Percentiles rank a stretch among this genome's conserved stretches.
These are phyloP conservation scores for Sordariomycetes sp. DNA, from an alignment of 2,329 filamentous ascomycete genomes.

Conservation along the genomic window DNA sequence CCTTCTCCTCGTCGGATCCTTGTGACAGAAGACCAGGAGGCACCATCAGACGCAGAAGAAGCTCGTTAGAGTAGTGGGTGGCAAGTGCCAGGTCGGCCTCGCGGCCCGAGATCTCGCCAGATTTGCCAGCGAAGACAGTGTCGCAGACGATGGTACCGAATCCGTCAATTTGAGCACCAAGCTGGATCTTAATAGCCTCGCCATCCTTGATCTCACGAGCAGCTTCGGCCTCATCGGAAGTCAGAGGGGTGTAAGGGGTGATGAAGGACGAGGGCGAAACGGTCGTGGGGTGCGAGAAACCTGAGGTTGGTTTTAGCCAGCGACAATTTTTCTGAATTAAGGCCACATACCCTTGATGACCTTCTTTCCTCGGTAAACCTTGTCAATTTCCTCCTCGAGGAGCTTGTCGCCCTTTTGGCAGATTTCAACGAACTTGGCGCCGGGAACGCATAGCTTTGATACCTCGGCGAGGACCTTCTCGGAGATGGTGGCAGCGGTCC, in stretches of 20 bases:
- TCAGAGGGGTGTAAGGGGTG: constrained; percentile 91
- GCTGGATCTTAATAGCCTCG: constrained; percentile 92
- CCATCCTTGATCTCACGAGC: constrained; percentile 68
- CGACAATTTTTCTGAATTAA: neutral
- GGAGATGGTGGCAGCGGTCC: constrained; percentile 89
- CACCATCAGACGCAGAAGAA: constrained; percentile 82
- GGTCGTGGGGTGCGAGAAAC: constrained; percentile 88
- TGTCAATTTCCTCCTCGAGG: constrained; percentile 83
- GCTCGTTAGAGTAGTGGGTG: constrained; percentile 91
- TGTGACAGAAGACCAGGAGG: constrained; percentile 78
- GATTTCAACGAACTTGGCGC: constrained; percentile 85
- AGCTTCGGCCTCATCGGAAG: constrained; percentile 79
- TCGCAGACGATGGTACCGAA: constrained; percentile 96
- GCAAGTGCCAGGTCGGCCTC: constrained; percentile 82
- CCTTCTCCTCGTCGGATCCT: constrained; percentile 90
- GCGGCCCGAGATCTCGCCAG: constrained; percentile 61
- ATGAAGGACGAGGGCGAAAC: constrained; percentile 90
- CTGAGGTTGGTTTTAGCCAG: constrained; percentile 29
- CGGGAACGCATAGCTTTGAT: constrained; percentile 62
- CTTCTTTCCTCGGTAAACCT: constrained; percentile 99
- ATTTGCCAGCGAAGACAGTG: constrained; percentile 67
- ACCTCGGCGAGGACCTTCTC: constrained; percentile 92
- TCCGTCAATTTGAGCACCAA: constrained; percentile 97
- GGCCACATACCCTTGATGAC: constrained; percentile 67
- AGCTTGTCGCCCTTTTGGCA: constrained; percentile 95